A percentile compares a stretch with the other conserved stretches of the same genome.
Conservation (phyloP, 2,329 filamentous ascomycete species). For the Trichophyton simii region DNA sequence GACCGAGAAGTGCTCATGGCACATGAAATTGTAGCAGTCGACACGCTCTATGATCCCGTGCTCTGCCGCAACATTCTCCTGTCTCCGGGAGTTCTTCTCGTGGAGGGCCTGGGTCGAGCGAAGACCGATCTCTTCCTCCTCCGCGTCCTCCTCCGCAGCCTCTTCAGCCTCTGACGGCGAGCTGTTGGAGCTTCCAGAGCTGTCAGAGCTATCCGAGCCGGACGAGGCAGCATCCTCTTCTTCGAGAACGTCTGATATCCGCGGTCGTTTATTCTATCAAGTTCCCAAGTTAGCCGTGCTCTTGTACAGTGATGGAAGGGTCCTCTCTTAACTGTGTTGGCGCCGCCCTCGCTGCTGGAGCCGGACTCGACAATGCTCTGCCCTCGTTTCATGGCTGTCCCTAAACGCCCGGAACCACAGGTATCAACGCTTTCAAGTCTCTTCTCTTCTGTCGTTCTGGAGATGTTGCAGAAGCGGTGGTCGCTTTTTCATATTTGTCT, state of each 20-base stretch:
- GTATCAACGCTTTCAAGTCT: neutral
- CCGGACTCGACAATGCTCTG: neutral
- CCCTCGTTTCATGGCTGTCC: neutral
- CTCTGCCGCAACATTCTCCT: constrained; percentile 63
- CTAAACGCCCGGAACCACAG: neutral
- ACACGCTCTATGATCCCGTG: constrained; percentile 81
- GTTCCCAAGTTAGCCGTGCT: neutral
- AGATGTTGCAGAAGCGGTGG: neutral
- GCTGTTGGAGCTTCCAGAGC: constrained; percentile 14
- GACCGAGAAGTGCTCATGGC: constrained; percentile 68
- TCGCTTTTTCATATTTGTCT: neutral
- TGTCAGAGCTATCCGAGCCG: no score
- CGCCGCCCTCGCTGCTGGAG: neutral
- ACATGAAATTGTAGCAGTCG: constrained; percentile 91
- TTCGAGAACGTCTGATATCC: constrained; percentile 21
- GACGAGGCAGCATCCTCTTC: constrained; percentile 18
- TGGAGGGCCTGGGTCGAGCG: constrained; percentile 53
- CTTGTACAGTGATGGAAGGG: neutral
- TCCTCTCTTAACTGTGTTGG: neutral
- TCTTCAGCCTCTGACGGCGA: constrained; percentile 10
- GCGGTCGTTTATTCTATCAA: constrained; percentile 33
- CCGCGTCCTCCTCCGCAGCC: constrained; percentile 16
- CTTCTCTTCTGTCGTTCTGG: neutral
- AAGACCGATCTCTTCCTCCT: constrained; percentile 38
- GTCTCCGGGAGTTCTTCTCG: constrained; percentile 38